Percentiles rank a stretch among this genome's conserved stretches.
phyloP scores from a whole-genome alignment of 1,139 yeast genomes.

The Geotrichum carabidarum region DNA sequence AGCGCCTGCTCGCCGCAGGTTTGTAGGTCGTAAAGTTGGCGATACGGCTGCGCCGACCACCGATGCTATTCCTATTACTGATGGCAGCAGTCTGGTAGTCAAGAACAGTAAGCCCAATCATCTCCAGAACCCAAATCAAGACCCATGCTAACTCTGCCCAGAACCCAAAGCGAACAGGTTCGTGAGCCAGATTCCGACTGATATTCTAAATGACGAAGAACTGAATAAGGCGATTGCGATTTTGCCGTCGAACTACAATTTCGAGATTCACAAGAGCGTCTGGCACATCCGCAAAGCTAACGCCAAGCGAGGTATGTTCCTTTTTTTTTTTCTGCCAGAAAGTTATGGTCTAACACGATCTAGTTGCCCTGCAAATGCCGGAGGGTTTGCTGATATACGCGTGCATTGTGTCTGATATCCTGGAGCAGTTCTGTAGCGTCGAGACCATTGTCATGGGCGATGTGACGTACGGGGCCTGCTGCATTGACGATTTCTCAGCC shows the following conservation, averaged over 20 bases:
- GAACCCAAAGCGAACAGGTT: conserved; percentile 41
- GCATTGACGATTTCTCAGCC: conserved; percentile 96
- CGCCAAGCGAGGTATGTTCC: conserved; percentile 48
- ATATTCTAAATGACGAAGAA: conserved; percentile 71
- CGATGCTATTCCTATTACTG: conserved; percentile 1
- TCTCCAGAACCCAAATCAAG: neutral
- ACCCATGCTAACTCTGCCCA: neutral
- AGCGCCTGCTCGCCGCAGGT: conserved; percentile 14
- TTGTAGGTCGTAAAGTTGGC: conserved; percentile 18
- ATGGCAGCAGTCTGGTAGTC: conserved; percentile 10
- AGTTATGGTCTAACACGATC: neutral
- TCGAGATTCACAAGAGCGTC: conserved; percentile 91
- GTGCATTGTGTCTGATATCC: conserved; percentile 76
- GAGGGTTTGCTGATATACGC: conserved; percentile 90
- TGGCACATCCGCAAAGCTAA: conserved; percentile 77
- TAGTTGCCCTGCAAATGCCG: conserved; percentile 93
- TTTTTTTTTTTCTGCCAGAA: neutral
- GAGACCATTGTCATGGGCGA: conserved; percentile 97
- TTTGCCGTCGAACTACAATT: conserved; percentile 86
- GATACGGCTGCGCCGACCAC: conserved; percentile 1
- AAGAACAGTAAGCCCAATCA: conserved; percentile 11
- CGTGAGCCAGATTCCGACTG: conserved; percentile 85
- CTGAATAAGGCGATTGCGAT: conserved; percentile 74
- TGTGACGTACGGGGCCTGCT: conserved; percentile 97
- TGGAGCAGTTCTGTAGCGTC: conserved; percentile 83